Base-by-base conservation (phyloP, 2,329 filamentous ascomycete species). In the Ustilaginoidea virens region DNA sequence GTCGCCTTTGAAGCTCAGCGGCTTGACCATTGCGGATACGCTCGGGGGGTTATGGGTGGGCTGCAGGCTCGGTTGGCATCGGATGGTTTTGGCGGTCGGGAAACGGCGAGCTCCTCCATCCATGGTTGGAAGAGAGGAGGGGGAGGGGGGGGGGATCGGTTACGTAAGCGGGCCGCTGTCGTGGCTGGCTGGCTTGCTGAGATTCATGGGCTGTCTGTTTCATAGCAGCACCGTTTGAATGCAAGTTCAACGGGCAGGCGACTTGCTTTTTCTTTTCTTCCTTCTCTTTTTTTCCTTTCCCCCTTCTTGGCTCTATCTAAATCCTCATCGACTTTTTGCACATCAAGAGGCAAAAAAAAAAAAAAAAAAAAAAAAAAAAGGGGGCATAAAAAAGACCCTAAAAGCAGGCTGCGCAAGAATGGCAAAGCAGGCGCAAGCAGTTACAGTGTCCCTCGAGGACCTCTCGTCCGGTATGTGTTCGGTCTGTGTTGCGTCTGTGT, bases 1-100 rank as follows among this genome's bases (percentile, higher is more conserved):
- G 59, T 98, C 90, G 63, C 90, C 90, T 59, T 98, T 98, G 66
- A 98, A 98, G 27, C 74, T 66, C 33, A 98, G 69, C 27, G 87
- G 76, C 52, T 92, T 94, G 42, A 92, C 77, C 80, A 90, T 90
- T 36, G 16, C 25, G 26, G 27, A 21, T 28, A 31, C 25, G 32
- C 27, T 31, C 33, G 24, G 32, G 35, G 27, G 32, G 27, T 32
- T 34, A 25, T 30, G 33, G 14, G 5, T 27, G 18, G 14, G 27
- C 7, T 13, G n/a, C 16, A 13, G 7, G 10, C 17, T 17, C 25
- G 20, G 27, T 7, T 18, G 32, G 34, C 29, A 17, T 20, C 13
- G 30, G 18, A 18, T n/a, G n/a, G n/a, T n/a, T n/a, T 12, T 26
- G 23, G 15, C 8, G 23, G n/a, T 35, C 43, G 49, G 49, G 43